phyloP scores from a whole-genome alignment of 768 basidiomycete species.

The Leccinum olivaceopallidum region DNA sequence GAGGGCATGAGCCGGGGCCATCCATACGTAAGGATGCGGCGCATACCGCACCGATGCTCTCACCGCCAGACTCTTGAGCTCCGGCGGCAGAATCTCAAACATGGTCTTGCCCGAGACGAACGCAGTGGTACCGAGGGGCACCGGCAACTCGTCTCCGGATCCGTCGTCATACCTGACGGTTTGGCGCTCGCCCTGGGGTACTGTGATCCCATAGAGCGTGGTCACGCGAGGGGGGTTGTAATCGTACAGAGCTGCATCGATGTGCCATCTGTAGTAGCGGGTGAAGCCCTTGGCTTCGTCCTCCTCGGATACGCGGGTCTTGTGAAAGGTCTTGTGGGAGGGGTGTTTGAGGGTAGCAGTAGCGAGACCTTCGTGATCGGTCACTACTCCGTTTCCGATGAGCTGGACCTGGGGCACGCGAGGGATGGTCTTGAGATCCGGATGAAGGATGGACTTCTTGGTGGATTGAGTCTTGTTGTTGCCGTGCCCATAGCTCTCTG shows the following conservation, averaged over 20 bases:
- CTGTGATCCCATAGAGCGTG: slow-evolving; percentile 75
- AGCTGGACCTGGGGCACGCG: slow-evolving; percentile 88
- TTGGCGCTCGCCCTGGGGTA: slow-evolving; percentile 69
- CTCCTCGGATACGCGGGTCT: slow-evolving; percentile 67
- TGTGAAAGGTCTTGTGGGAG: slow-evolving; percentile 85
- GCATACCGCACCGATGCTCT: slow-evolving; percentile 74
- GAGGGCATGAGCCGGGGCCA: slow-evolving; percentile 72
- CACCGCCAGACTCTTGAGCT: slow-evolving; percentile 79
- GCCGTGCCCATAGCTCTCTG: slow-evolving; percentile 76
- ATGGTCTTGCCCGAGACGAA: slow-evolving; percentile 81
- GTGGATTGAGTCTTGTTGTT: slow-evolving; percentile 81
- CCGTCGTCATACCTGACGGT: slow-evolving; percentile 81
- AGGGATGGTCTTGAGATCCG: slow-evolving; percentile 90
- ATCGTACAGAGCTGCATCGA: slow-evolving; percentile 84
- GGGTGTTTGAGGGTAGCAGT: slow-evolving; percentile 84
- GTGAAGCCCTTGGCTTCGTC: slow-evolving; percentile 78
- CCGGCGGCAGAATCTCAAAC: slow-evolving; percentile 74
- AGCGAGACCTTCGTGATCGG: slow-evolving; percentile 78
- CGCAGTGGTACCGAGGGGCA: slow-evolving; percentile 86
- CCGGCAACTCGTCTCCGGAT: slow-evolving; percentile 77
- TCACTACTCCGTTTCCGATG: slow-evolving; percentile 84
- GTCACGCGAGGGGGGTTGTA: slow-evolving; percentile 81
- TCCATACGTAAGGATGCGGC: slow-evolving; percentile 91
- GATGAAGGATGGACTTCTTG: slow-evolving; percentile 81
- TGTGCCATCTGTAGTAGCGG: slow-evolving; percentile 93